Percentiles rank a stretch among this genome's conserved stretches.
These are phyloP conservation scores for Hibiscus mutabilis DNA, from an alignment of 345 rosid species.

Conservation along the genomic window DNA sequence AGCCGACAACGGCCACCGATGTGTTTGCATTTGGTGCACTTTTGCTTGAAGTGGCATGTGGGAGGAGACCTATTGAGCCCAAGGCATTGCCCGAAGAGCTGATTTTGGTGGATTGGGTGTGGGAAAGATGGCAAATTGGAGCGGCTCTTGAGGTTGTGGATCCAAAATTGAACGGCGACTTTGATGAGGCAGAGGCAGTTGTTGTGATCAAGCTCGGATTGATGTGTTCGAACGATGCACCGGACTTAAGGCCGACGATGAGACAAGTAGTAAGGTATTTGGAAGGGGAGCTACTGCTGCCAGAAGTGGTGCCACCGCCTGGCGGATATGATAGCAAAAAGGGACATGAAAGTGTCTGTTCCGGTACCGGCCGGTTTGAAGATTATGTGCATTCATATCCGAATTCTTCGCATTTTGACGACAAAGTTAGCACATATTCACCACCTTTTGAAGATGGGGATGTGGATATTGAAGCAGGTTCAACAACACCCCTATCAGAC, in stretches of 20 bases:
- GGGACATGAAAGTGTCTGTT: conserved; percentile 14
- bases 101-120: conserved; percentile 84
- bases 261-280: conserved; percentile 74
- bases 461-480: conserved; percentile 41
- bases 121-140: conserved; percentile 65
- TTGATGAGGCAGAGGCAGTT: conserved; percentile 52
- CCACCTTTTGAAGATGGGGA: conserved; percentile 28
- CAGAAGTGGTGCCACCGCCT: conserved; percentile 44
- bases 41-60: conserved; percentile 72
- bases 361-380: conserved; percentile 20
- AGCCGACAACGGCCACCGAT: conserved; percentile 66
- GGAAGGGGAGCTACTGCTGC: conserved; percentile 51
- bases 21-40: conserved; percentile 91
- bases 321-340: conserved; percentile 33
- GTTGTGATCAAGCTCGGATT: conserved; percentile 63
- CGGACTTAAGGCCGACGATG: conserved; percentile 58
- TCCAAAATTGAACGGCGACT: conserved; percentile 50
- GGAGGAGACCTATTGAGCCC: conserved; percentile 77
- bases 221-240: conserved; percentile 62
- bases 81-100: conserved; percentile 82
- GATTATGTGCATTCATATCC: conserved; percentile 48
- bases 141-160: conserved; percentile 64
- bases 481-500: conserved; percentile 21
- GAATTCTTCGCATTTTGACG: conserved; percentile 27
- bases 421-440: conserved; percentile 30